phyloP scores from a whole-genome alignment of 768 basidiomycete species.

The Phylloporus scabripes region DNA sequence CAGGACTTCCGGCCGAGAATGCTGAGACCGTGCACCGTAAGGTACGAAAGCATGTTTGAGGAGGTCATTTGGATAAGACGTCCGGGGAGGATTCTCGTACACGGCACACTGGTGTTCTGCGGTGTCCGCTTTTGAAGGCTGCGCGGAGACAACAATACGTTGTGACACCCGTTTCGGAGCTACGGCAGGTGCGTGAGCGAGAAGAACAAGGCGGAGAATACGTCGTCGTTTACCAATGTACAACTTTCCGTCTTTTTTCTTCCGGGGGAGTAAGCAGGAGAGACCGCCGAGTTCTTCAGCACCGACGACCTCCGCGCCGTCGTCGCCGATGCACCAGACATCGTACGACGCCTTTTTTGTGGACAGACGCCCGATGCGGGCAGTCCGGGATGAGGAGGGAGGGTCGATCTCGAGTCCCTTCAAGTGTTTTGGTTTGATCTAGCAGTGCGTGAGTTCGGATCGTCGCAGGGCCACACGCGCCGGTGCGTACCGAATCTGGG shows the following conservation, averaged over 20 bases:
- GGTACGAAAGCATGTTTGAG: slow-evolving; percentile 63
- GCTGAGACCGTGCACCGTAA: slow-evolving; percentile 42
- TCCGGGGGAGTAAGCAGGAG: slow-evolving; percentile 61
- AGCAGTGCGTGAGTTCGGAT: not conserved
- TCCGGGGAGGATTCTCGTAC: slow-evolving; percentile 50
- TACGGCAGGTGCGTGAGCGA: slow-evolving; percentile 34
- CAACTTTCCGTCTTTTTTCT: slow-evolving; percentile 52
- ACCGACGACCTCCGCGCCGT: slow-evolving; percentile 32
- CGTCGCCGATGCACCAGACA: slow-evolving; percentile 56
- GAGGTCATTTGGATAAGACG: slow-evolving; percentile 52
- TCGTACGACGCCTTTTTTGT: slow-evolving; percentile 56
- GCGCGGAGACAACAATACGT: slow-evolving; percentile 54
- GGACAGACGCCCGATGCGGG: slow-evolving; percentile 44
- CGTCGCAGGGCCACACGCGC: not conserved
- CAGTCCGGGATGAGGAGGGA: slow-evolving; percentile 36
- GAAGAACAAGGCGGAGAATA: slow-evolving; percentile 30
- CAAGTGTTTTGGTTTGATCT: slow-evolving; percentile 67
- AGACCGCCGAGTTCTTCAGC: slow-evolving; percentile 62
- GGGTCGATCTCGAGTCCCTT: slow-evolving; percentile 46
- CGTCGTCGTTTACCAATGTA: slow-evolving; percentile 42
- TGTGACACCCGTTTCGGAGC: slow-evolving; percentile 57
- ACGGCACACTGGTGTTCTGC: slow-evolving; percentile 14
- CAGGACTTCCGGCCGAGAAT: slow-evolving; percentile 1
- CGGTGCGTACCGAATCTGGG: slow-evolving; percentile 54
- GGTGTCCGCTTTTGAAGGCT: slow-evolving; percentile 30